Evolutionary conservation across 2,329 filamentous ascomycete genomes (phyloP).

Genomic region (Talaromyces sp.): DNA sequence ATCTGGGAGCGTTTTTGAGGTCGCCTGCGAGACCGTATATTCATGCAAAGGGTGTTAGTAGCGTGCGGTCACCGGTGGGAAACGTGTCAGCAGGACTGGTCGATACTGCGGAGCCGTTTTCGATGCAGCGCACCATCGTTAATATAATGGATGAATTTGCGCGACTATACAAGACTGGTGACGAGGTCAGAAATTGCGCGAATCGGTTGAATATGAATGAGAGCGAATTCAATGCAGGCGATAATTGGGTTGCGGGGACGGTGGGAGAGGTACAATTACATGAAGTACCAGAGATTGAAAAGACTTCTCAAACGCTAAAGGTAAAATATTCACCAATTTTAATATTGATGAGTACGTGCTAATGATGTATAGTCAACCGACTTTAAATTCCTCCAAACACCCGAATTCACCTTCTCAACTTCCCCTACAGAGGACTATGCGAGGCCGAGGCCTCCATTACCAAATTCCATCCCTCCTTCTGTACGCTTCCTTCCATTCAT

Average conservation of each 20-base stretch:
- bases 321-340: conserved; percentile 37
- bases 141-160: conserved; percentile 66
- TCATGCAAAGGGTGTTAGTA: conserved; percentile 81
- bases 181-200: conserved; percentile 35
- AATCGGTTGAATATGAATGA: conserved; percentile 36
- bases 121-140: conserved; percentile 48
- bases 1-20: conserved; percentile 68
- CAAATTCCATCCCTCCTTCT: conserved; percentile 48
- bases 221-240: conserved; percentile 34
- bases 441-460: conserved; percentile 54
- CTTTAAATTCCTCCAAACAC: conserved; percentile 86
- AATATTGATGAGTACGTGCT: not conserved
- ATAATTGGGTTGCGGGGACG: conserved; percentile 40
- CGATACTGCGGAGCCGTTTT: conserved; percentile 48
- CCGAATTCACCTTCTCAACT: conserved; percentile 72
- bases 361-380: conserved; percentile 36
- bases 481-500: conserved; percentile 35
- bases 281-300: conserved; percentile 54
- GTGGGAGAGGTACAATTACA: conserved; percentile 54
- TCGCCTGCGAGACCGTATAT: conserved; percentile 78
- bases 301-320: conserved; percentile 58
- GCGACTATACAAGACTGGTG: conserved; percentile 59
- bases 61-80: conserved; percentile 77
- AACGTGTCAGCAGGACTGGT: conserved; percentile 66
- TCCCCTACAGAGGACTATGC: conserved; percentile 60